Conservation (phyloP, 129 eudicot genomes). For the Daucus carota region DNA sequence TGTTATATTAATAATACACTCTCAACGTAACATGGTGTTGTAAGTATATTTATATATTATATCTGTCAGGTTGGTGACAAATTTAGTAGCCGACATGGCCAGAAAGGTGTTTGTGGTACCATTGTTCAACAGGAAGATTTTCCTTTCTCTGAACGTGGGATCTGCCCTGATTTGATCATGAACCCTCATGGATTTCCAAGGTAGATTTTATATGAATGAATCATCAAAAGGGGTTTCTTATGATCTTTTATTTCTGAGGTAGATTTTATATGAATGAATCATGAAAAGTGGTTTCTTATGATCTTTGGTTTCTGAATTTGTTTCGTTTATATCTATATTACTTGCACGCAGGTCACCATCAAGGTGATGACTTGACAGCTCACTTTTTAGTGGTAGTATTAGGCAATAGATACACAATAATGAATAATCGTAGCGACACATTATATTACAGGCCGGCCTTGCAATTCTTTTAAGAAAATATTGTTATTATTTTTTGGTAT, state of each 20-base stretch:
- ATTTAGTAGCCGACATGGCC: constrained; percentile 97
- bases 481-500: neutral
- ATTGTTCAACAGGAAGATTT: constrained; percentile 96
- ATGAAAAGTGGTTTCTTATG: neutral
- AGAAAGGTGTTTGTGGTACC: constrained; percentile 98
- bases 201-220: constrained; percentile 21
- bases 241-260: constrained; percentile 98
- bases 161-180: constrained; percentile 98
- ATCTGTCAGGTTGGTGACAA: constrained; percentile 79
- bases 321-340: neutral
- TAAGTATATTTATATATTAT: neutral
- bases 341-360: neutral
- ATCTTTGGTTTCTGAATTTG: neutral
- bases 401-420: neutral
- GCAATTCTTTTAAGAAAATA: neutral
- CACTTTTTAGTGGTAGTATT: neutral
- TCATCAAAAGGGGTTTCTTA: neutral
- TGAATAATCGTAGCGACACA: neutral
- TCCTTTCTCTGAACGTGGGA: constrained; percentile 92
- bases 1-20: neutral
- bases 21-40: neutral
- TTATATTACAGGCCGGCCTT: neutral
- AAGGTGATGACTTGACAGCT: no score
- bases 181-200: constrained; percentile 99
- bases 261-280: neutral